Evolutionary conservation across 805 yeast species (phyloP).

Genomic region (Nadsonia fulvescens): DNA sequence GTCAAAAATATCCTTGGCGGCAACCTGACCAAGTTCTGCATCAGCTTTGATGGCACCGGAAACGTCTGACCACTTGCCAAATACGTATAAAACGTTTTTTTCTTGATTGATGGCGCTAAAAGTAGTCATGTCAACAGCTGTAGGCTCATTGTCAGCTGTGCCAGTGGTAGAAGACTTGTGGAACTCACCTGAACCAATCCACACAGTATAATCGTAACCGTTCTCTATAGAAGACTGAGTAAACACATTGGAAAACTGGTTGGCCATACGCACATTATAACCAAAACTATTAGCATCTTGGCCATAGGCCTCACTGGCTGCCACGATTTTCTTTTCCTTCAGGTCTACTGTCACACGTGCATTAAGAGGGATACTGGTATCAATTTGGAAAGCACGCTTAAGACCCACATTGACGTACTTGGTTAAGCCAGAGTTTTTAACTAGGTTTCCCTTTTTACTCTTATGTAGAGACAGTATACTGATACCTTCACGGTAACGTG

Average conservation of each 20-base stretch:
- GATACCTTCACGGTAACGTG: slow-evolving; percentile 47
- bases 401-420: slow-evolving; percentile 65
- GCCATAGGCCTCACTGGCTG: slow-evolving; percentile 50
- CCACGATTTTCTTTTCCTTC: slow-evolving; percentile 40
- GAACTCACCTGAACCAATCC: slow-evolving; percentile 50
- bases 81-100: slow-evolving; percentile 31
- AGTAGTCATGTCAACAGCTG: slow-evolving; percentile 10
- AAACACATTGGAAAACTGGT: slow-evolving; percentile 42
- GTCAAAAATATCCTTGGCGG: slow-evolving; percentile 52
- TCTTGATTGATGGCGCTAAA: slow-evolving; percentile 12
- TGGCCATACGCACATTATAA: slow-evolving; percentile 54
- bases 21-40: slow-evolving; percentile 30
- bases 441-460: slow-evolving; percentile 15
- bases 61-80: slow-evolving; percentile 46
- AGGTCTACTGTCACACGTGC: slow-evolving; percentile 70
- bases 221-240: slow-evolving; percentile 46
- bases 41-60: slow-evolving; percentile 35
- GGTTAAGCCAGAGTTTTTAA: slow-evolving; percentile 33
- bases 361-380: slow-evolving; percentile 50
- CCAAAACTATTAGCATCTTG: slow-evolving; percentile 22
- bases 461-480: slow-evolving; percentile 15
- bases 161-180: slow-evolving; percentile 10
- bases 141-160: slow-evolving; percentile 9
- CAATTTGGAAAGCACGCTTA: slow-evolving; percentile 36
- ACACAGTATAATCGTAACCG: slow-evolving; percentile 56